These are phyloP conservation scores for Colletotrichum sojae DNA, from an alignment of 2,329 filamentous ascomycete species.

Conservation along the genomic window DNA sequence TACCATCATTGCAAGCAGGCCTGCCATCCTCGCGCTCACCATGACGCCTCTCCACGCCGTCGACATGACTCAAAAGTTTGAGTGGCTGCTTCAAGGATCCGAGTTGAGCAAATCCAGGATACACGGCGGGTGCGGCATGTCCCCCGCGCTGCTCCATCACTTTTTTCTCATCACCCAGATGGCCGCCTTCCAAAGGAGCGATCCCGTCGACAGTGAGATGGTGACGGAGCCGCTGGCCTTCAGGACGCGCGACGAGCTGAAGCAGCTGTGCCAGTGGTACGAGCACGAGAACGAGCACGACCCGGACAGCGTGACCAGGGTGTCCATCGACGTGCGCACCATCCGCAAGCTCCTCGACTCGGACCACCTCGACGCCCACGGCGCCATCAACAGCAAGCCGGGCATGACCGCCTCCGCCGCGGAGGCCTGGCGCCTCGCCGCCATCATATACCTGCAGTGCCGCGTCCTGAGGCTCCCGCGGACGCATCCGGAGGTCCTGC, in stretches of 20 bases:
- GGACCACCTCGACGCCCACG: slow-evolving; percentile 10
- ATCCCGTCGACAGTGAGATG: slow-evolving; percentile 20
- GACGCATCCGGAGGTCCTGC: slow-evolving; percentile 52
- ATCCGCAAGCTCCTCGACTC: slow-evolving; percentile 8
- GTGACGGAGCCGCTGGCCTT: slow-evolving; percentile 40
- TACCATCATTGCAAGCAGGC: slow-evolving; percentile 56
- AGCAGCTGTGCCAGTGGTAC: slow-evolving; percentile 36
- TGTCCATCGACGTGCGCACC: slow-evolving; percentile 4
- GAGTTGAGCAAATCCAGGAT: slow-evolving; percentile 53
- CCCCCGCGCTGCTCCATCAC: slow-evolving; percentile 54
- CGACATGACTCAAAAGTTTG: slow-evolving; percentile 50
- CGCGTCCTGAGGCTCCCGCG: slow-evolving; percentile 56
- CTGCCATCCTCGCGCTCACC: slow-evolving; percentile 56
- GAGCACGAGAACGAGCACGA: slow-evolving; percentile 1
- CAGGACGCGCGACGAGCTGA: slow-evolving; percentile 47
- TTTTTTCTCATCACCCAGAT: slow-evolving; percentile 56
- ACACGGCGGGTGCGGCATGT: slow-evolving; percentile 59
- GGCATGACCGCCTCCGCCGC: slow-evolving; percentile 58
- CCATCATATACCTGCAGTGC: slow-evolving; percentile 56
- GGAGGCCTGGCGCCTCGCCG: slow-evolving; percentile 58
- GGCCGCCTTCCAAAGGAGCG: slow-evolving; percentile 48
- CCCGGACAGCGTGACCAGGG: neutral
- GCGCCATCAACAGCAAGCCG: slow-evolving; percentile 27
- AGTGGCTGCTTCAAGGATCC: slow-evolving; percentile 56
- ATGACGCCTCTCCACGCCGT: slow-evolving; percentile 52